phyloP scores from a whole-genome alignment of 257 asterid genomes.

The Forsythia viridissima region DNA sequence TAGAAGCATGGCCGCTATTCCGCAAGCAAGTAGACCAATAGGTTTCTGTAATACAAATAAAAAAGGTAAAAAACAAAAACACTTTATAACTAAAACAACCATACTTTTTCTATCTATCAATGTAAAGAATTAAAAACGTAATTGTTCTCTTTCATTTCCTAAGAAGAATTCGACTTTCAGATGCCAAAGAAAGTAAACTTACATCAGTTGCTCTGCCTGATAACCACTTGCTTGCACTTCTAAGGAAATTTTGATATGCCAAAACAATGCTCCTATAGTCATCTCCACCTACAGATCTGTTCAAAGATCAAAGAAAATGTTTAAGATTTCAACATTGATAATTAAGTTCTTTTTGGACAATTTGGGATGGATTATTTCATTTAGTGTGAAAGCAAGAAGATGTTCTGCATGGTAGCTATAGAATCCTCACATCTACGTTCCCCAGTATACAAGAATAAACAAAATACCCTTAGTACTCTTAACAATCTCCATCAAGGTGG shows the following conservation, averaged over 20 bases:
- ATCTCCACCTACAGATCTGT: constrained; percentile 42
- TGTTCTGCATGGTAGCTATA: not conserved
- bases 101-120: not conserved
- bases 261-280: constrained; percentile 37
- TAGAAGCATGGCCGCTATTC: constrained; percentile 64
- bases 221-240: constrained; percentile 73
- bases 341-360: not conserved
- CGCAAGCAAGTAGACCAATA: constrained; percentile 54
- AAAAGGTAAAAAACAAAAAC: constrained; percentile 1
- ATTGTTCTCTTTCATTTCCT: not conserved
- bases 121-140: not conserved
- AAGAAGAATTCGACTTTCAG: constrained; percentile 14
- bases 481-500: not conserved
- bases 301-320: constrained; percentile 24
- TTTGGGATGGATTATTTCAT: not conserved
- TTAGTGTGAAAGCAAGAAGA: not conserved
- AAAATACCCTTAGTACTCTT: not conserved
- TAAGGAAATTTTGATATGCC: constrained; percentile 65
- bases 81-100: not conserved
- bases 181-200: constrained; percentile 34
- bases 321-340: constrained; percentile 20
- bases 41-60: constrained; percentile 63
- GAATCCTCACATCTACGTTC: not conserved
- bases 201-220: constrained; percentile 89
- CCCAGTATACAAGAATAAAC: not conserved